phyloP scores from a whole-genome alignment of 805 yeast genomes.

The Saccharomyces eubayanus region DNA sequence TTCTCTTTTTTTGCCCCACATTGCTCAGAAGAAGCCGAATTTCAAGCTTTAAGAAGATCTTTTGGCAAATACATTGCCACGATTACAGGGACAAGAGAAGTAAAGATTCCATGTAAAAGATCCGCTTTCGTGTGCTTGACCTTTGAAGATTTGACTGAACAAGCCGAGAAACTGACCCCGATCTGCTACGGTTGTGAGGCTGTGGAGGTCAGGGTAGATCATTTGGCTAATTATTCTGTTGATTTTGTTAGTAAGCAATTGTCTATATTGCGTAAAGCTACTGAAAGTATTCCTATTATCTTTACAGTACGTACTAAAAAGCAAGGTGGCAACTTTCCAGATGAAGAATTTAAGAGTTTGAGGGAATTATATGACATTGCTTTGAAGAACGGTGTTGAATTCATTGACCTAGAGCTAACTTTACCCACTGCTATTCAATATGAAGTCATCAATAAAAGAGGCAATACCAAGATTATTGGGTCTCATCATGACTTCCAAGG shows the following conservation, averaged over 20 bases:
- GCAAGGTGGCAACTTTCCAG: conserved; percentile 81
- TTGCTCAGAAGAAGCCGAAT: conserved; percentile 48
- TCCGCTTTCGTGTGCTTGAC: conserved; percentile 71
- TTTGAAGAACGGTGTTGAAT: conserved; percentile 70
- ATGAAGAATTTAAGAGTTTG: conserved; percentile 41
- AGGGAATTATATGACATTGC: conserved; percentile 51
- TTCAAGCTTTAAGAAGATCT: conserved; percentile 47
- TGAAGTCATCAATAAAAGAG: conserved; percentile 43
- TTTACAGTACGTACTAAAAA: conserved; percentile 68
- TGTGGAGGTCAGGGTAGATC: conserved; percentile 76
- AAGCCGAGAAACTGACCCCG: conserved; percentile 40
- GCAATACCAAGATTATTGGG: conserved; percentile 65
- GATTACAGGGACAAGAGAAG: conserved; percentile 47
- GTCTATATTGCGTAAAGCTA: conserved; percentile 54
- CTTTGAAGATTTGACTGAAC: conserved; percentile 46
- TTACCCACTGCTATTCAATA: conserved; percentile 50
- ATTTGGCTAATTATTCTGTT: conserved; percentile 42
- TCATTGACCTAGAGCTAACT: conserved; percentile 69
- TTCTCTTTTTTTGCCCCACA: conserved; percentile 69
- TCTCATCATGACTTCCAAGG: conserved; percentile 75
- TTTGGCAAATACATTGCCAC: conserved; percentile 50
- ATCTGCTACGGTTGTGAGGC: conserved; percentile 68
- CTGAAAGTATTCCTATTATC: conserved; percentile 62
- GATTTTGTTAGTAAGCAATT: conserved; percentile 66
- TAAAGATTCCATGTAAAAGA: conserved; percentile 31